Evolutionary conservation across 1,284 basidiomycete species (phyloP), one percentile per base, ranked within the genome.

Genomic region (Tremellales sp.): DNA sequence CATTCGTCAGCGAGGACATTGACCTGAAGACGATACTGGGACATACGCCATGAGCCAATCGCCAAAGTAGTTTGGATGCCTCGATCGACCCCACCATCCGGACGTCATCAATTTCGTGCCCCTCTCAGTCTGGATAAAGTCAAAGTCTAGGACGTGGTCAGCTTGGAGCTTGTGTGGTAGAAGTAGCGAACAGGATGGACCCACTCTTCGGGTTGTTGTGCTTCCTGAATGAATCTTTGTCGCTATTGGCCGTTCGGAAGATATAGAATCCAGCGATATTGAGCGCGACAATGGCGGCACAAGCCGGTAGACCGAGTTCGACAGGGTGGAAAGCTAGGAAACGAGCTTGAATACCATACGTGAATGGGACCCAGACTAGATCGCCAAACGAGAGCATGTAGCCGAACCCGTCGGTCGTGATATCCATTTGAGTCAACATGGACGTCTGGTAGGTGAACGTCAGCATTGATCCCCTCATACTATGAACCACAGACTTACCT

Each of bases 351-450:
- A 97, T 82, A 21, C 84, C 85, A 75, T 97, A 99, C 13, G 84
- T 84, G 75, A 97, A 97, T 4, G 96, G 96, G 8, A 98, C 88
- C 88, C 91, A 97, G 17, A 84, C 78, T 22, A 97, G 81, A 72
- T 98, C 92, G 41, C 94, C 96, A 43, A 96, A 84, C 3, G 89
- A 78, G 26, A 99, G 84, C 96, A 98, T 99, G 80, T 94, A 97
- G 6, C 96, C 96, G 62, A 98, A 97, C 4, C 94, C 94, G 63
- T 99, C 96, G 24, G 89, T 90, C 7, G 86, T 94, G 67, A 98
- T 96, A 70, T 98, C 94, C 91, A 98, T 97, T 17, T 89, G 92
- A 8, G 89, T 93, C 55, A 98, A 81, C 64, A 98, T 84, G 10
- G 88, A 85, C 19, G 76, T 58, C 77, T 80, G 54, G 17, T 11